Base-by-base conservation (phyloP, 371 early-diverging fungal species). In the Nematocida minor region DNA sequence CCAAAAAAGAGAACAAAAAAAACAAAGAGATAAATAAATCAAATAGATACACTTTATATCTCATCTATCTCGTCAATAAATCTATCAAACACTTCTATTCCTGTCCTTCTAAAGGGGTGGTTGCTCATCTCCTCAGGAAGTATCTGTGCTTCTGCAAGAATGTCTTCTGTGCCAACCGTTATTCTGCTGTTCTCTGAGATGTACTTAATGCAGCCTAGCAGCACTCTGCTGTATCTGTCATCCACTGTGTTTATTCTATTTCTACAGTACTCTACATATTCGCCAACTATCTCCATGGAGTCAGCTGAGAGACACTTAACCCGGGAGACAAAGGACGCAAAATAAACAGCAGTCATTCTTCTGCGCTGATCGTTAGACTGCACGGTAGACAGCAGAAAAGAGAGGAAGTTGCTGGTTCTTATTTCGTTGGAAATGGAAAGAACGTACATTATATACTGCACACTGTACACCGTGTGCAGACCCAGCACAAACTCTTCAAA, bases 1-100 rank as follows among this genome's bases (percentile, higher is more conserved):
- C 32, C 47, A 25, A 74, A 74, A 54, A 74, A 74, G 31, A 32
- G 16, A 16, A 46, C 55, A 64, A 40, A 53, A 49, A 48, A 51
- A 53, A 18, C 4, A 64, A 66, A 54, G 51, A 66, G 46, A 32
- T 46, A 31, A 62, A 49, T 42, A n/a, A n/a, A n/a, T n/a, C n/a
- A n/a, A n/a, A n/a, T n/a, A n/a, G n/a, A n/a, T n/a, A n/a, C n/a
- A n/a, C n/a, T n/a, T n/a, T n/a, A n/a, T n/a, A n/a, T n/a, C n/a
- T n/a, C n/a, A n/a, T n/a, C n/a, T n/a, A n/a, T n/a, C n/a, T n/a
- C n/a, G n/a, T n/a, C n/a, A n/a, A n/a, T n/a, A n/a, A n/a, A n/a
- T n/a, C n/a, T n/a, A n/a, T n/a, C n/a, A n/a, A n/a, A n/a, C n/a
- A n/a, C n/a, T n/a, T n/a, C n/a, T n/a, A n/a, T n/a, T n/a, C n/a